Evolutionary conservation across 1,284 basidiomycete genomes (phyloP).

Genomic region (Anthracocystis setariae): DNA sequence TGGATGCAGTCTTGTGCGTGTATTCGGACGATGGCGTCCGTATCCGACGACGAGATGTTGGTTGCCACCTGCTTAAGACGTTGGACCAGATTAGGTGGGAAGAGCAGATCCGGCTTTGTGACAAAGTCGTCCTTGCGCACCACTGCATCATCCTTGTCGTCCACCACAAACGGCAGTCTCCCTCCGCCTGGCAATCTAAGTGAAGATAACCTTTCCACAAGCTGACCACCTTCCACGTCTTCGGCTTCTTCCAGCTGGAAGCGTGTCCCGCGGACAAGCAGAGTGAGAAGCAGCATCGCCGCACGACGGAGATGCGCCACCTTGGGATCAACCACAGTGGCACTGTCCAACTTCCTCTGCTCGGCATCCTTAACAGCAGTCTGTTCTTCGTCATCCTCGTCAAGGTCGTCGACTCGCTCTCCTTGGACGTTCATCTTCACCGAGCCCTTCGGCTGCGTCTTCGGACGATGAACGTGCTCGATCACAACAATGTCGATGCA

Average conservation of each 20-base stretch:
- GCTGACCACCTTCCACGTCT: not conserved
- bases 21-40: constrained; percentile 48
- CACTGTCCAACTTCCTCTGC: constrained; percentile 37
- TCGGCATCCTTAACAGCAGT: constrained; percentile 14
- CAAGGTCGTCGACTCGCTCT: constrained; percentile 1
- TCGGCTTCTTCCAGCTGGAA: constrained; percentile 50
- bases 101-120: constrained; percentile 20
- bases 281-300: constrained; percentile 56
- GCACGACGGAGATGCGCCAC: constrained; percentile 60
- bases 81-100: constrained; percentile 19
- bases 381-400: constrained; percentile 27
- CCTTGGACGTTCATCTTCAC: constrained; percentile 41
- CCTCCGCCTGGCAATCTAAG: constrained; percentile 53
- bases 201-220: constrained; percentile 26
- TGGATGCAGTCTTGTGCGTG: constrained; percentile 52
- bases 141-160: not conserved
- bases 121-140: not conserved
- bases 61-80: constrained; percentile 24
- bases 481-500: constrained; percentile 57
- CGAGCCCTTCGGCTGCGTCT: not conserved
- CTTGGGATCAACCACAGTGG: constrained; percentile 48
- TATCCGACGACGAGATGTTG: constrained; percentile 29
- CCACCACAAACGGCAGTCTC: constrained; percentile 28
- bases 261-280: constrained; percentile 45
- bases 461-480: constrained; percentile 40